Evolutionary conservation across 306 rosid species (phyloP).

Genomic region (Dryas alaskensis): DNA sequence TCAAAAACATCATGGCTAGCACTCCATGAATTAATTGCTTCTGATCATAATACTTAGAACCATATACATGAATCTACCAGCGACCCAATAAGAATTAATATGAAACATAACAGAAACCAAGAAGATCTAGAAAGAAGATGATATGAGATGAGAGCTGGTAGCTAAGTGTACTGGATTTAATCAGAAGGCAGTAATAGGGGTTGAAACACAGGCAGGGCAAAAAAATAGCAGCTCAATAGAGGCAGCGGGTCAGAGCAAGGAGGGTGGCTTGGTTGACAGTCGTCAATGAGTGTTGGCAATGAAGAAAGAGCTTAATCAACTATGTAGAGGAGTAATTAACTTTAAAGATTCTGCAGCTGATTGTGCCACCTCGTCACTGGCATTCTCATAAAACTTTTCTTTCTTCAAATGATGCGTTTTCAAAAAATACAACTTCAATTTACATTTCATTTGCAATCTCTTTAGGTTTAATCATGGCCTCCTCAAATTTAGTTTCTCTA

Average conservation of each 20-base stretch:
- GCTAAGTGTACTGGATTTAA: not conserved
- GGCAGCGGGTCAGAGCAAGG: constrained; percentile 20
- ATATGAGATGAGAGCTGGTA: not conserved
- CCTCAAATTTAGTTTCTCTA: not conserved
- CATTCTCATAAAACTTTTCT: not conserved
- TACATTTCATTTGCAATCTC: constrained; percentile 2
- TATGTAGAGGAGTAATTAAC: constrained; percentile 3
- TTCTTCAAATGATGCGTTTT: not conserved
- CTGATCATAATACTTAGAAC: too few relatives aligned
- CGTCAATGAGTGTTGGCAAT: constrained; percentile 23
- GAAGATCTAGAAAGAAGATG: not conserved
- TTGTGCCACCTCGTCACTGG: not conserved
- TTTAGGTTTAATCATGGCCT: constrained; percentile 4
- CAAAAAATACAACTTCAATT: not conserved
- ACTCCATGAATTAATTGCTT: too few relatives aligned
- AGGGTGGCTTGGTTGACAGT: constrained; percentile 36
- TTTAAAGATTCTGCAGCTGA: not conserved
- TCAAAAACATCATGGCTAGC: too few relatives aligned
- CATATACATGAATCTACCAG: too few relatives aligned
- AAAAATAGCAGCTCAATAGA: not conserved
- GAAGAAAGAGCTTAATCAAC: not conserved
- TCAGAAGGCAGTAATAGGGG: not conserved
- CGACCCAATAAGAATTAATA: not conserved
- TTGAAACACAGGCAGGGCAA: constrained; percentile 7
- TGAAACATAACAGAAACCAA: not conserved